Percentiles rank a stretch among this genome's conserved stretches.
Evolutionary conservation across 2,329 filamentous ascomycete species (phyloP).

Genomic region (Hypoxylon sp.): DNA sequence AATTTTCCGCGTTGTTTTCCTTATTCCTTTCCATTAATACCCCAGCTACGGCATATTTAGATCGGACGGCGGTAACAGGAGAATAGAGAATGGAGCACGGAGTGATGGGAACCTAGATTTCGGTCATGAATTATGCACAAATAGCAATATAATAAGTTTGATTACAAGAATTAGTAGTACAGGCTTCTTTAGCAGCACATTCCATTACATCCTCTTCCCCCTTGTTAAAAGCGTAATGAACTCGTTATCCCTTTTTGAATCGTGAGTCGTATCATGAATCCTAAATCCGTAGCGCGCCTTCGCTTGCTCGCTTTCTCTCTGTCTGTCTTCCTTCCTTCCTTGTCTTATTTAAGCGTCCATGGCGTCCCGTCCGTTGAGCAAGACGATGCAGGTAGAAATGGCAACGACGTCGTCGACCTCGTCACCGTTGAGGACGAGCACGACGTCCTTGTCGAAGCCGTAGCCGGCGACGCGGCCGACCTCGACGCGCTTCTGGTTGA

Average conservation of each 20-base stretch:
- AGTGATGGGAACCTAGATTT: conserved; percentile 9
- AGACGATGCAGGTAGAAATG: conserved; percentile 49
- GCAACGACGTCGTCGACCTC: conserved; percentile 51
- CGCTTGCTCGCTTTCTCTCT: background rate
- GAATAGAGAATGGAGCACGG: background rate
- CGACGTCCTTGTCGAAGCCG: conserved; percentile 51
- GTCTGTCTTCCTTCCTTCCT: conserved; percentile 6
- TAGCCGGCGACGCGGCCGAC: conserved; percentile 48
- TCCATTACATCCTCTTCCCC: conserved; percentile 3
- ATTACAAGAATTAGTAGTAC: conserved; percentile 32
- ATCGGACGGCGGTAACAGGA: background rate
- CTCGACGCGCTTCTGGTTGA: conserved; percentile 52
- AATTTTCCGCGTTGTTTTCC: no score
- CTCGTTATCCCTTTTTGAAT: background rate
- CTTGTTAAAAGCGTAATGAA: background rate
- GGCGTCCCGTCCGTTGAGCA: conserved; percentile 51
- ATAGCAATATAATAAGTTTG: conserved; percentile 29
- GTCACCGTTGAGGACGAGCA: conserved; percentile 48
- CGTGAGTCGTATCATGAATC: background rate
- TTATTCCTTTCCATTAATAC: background rate
- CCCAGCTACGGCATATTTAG: background rate
- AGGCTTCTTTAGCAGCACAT: conserved; percentile 15
- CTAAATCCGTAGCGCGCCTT: no score
- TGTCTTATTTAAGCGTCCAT: conserved; percentile 46
- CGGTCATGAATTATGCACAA: conserved; percentile 20